A percentile compares a stretch with the other conserved stretches of the same genome.
phyloP scores from a whole-genome alignment of 148 eudicot genomes.

The Silene conica region DNA sequence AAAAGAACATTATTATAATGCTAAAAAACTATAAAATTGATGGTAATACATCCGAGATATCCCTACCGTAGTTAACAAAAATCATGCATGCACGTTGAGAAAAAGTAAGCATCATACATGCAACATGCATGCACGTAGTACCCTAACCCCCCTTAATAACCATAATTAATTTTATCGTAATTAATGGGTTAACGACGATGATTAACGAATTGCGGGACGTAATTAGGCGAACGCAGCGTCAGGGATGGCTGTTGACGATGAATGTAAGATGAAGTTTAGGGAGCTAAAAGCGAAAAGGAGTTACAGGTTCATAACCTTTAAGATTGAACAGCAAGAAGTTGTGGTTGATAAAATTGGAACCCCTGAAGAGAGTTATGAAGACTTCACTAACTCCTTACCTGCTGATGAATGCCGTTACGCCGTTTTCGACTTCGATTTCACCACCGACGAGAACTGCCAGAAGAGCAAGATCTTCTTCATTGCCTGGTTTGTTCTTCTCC shows the following conservation, averaged over 20 bases:
- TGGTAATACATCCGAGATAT: too few relatives aligned
- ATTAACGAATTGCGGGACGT: not conserved
- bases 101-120: too few relatives aligned
- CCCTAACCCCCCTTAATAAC: not conserved
- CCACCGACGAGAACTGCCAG: constrained; percentile 72
- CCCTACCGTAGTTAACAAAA: too few relatives aligned
- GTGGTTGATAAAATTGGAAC: constrained; percentile 70
- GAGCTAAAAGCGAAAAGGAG: constrained; percentile 67
- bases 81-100: not conserved
- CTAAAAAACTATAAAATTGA: too few relatives aligned
- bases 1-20: too few relatives aligned
- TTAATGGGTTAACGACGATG: not conserved
- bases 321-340: constrained; percentile 62
- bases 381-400: constrained; percentile 64
- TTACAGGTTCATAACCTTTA: constrained; percentile 59
- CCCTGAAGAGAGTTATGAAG: constrained; percentile 56
- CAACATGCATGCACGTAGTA: not conserved
- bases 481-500: constrained; percentile 48
- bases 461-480: constrained; percentile 86
- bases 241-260: constrained; percentile 71
- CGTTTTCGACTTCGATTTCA: constrained; percentile 73
- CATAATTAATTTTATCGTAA: not conserved
- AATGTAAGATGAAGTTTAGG: constrained; percentile 66
- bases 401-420: constrained; percentile 79
- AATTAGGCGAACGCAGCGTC: constrained; percentile 69